phyloP scores from a whole-genome alignment of 352 stramenopile genomes.

The Globisporangium cederbergense region DNA sequence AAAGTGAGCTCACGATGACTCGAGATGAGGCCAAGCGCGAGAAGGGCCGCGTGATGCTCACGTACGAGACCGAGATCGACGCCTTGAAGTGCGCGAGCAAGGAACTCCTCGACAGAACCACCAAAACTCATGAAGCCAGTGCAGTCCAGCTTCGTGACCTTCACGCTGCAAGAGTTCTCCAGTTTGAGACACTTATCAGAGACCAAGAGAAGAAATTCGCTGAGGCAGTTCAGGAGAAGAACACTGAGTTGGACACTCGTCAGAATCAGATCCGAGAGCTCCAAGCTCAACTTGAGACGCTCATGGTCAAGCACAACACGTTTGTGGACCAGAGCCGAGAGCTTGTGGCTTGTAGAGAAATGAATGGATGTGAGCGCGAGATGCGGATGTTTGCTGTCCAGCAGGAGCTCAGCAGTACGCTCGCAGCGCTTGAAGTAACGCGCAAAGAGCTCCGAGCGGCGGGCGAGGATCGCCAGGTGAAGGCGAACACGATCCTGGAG shows the following conservation, averaged over 20 bases:
- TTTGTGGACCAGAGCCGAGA: constrained; percentile 23
- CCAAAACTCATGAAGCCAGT: constrained; percentile 26
- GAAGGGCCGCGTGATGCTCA: constrained; percentile 21
- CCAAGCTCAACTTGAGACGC: constrained; percentile 19
- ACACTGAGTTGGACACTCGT: constrained; percentile 21
- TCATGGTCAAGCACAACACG: constrained; percentile 15
- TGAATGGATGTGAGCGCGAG: constrained; percentile 36
- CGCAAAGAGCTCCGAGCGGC: constrained; percentile 27
- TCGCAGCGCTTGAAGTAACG: constrained; percentile 23
- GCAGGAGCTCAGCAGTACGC: constrained; percentile 18
- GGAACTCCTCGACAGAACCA: neutral
- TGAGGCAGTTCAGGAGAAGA: constrained; percentile 22
- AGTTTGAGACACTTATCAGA: constrained; percentile 41
- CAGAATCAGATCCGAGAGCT: constrained; percentile 23
- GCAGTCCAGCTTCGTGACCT: constrained; percentile 40
- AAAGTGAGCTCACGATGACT: constrained; percentile 10
- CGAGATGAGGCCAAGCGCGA: constrained; percentile 20
- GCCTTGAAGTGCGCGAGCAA: constrained; percentile 20
- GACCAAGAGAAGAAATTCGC: constrained; percentile 34
- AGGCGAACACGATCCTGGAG: constrained; percentile 61
- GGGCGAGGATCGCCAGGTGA: constrained; percentile 42
- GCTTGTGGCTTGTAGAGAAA: constrained; percentile 33
- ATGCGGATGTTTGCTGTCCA: constrained; percentile 24
- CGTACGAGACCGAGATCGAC: constrained; percentile 53
- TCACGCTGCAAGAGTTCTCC: constrained; percentile 34